These are phyloP conservation scores for Podospora didyma DNA, from an alignment of 495 filamentous ascomycete species.

Conservation along the genomic window DNA sequence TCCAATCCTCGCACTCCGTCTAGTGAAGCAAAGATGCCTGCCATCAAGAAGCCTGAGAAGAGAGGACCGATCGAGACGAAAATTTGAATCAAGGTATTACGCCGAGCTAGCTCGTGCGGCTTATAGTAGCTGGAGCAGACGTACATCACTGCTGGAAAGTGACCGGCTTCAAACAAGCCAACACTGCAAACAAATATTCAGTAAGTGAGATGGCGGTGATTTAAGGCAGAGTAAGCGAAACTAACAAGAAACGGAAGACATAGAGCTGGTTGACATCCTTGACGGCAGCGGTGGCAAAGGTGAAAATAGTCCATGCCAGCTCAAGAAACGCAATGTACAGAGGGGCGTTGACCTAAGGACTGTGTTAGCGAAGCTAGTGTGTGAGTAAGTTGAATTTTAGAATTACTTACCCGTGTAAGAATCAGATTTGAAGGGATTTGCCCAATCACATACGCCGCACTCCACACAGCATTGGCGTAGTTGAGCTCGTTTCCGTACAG, in stretches of 20 bases:
- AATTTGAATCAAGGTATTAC: conserved; percentile 35
- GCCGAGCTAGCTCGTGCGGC: conserved; percentile 29
- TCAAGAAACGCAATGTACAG: conserved; percentile 37
- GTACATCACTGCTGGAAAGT: conserved; percentile 34
- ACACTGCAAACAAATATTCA: conserved; percentile 9
- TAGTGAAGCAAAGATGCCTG: conserved; percentile 43
- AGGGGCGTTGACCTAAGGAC: conserved; percentile 28
- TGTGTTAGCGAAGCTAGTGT: conserved; percentile 33
- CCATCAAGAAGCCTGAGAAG: conserved; percentile 43
- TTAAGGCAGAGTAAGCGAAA: not conserved
- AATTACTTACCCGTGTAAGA: conserved; percentile 10
- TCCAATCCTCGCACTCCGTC: conserved; percentile 40
- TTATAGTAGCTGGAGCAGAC: conserved; percentile 32
- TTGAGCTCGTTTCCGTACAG: conserved; percentile 32
- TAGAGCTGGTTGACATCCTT: conserved; percentile 28
- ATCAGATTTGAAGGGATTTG: conserved; percentile 45
- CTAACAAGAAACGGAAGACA: conserved; percentile 43
- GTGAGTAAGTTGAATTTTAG: not conserved
- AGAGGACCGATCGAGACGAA: conserved; percentile 29
- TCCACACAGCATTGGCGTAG: conserved; percentile 16
- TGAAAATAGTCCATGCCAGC: conserved; percentile 35
- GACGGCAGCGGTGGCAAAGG: conserved; percentile 24
- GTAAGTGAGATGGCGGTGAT: not conserved
- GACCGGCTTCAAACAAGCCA: conserved; percentile 11
- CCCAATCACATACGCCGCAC: conserved; percentile 39